Base-by-base conservation (phyloP, 139 green algal species). In the Chlorella sp. region DNA sequence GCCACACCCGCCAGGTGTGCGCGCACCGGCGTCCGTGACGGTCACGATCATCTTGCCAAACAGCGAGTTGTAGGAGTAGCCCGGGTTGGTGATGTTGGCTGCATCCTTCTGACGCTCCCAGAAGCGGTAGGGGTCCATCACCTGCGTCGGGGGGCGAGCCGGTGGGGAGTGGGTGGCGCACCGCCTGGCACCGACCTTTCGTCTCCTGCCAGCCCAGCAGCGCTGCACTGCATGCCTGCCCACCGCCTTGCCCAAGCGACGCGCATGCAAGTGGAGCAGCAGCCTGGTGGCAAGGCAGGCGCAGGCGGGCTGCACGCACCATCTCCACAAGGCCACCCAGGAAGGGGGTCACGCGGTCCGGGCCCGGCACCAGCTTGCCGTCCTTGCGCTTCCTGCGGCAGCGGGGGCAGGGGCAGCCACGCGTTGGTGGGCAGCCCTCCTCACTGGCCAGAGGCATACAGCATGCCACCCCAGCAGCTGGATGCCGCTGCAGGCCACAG, bases 241-340 rank as follows among this genome's bases (percentile, higher is more conserved):
- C n/a, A n/a, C n/a, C n/a, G n/a, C n/a, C n/a, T n/a, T n/a, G n/a
- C n/a, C n/a, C n/a, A n/a, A n/a, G n/a, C n/a, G n/a, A n/a, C n/a
- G 84, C 89, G 91, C 20, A 80, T 64, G 67, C 83, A 28, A 2
- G 30, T 5, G 2, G 28, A 20, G 30, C 28, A 23, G 60, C 60
- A 67, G 60, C 60, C 60, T 16, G 60, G 2, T 4, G 28, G 20
- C 9, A 21, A 69, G 26, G 63, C 63, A 38, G 6, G 28, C 60
- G 1, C 25, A 69, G 60, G 63, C 94, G 4, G 94, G 93, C 82
- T 97, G 89, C 72, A 21, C 92, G 89, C 23, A 97, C 90, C 95
- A 98, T 98, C 74, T 93, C 88, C 23, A 97, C 87, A 12, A 98
- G 87, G 56, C 94, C 90, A 7, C 95, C 95, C 18, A 97, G 32